phyloP scores from a whole-genome alignment of 2,329 filamentous ascomycete genomes.

The Apiospora saccharicola region DNA sequence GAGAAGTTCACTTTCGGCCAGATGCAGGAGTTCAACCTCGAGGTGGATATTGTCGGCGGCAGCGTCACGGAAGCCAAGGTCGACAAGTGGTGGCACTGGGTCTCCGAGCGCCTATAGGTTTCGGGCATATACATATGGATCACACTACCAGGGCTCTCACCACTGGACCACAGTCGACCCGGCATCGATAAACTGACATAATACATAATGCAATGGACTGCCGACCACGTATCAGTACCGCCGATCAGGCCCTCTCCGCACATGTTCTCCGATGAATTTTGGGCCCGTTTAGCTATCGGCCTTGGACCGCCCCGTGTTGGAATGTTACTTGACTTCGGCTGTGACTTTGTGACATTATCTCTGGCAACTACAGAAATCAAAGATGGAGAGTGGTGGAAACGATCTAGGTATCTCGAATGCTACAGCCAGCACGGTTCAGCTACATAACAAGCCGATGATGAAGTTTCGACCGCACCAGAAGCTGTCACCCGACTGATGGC shows the following conservation, averaged over 20 bases:
- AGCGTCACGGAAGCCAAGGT: conserved; percentile 74
- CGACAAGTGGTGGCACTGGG: conserved; percentile 90
- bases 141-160: neutral
- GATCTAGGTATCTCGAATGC: neutral
- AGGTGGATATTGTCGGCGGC: conserved; percentile 79
- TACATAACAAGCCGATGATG: neutral
- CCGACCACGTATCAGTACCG: neutral
- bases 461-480: neutral
- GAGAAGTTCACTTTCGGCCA: conserved; percentile 81
- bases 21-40: conserved; percentile 83
- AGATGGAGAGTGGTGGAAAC: neutral
- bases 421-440: neutral
- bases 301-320: neutral
- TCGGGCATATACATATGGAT: neutral
- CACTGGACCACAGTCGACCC: neutral
- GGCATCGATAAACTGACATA: neutral
- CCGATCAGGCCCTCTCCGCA: neutral
- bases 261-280: neutral
- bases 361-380: neutral
- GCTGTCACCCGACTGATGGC: neutral
- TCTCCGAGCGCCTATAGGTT: conserved; percentile 75
- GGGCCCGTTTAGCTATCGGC: neutral
- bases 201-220: conserved; percentile 17
- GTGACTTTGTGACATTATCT: neutral
- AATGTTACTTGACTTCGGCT: neutral